A percentile compares a stretch with the other conserved stretches of the same genome.
Evolutionary conservation across 441 rosid genomes (phyloP).

Genomic region (Syzygium malaccense): DNA sequence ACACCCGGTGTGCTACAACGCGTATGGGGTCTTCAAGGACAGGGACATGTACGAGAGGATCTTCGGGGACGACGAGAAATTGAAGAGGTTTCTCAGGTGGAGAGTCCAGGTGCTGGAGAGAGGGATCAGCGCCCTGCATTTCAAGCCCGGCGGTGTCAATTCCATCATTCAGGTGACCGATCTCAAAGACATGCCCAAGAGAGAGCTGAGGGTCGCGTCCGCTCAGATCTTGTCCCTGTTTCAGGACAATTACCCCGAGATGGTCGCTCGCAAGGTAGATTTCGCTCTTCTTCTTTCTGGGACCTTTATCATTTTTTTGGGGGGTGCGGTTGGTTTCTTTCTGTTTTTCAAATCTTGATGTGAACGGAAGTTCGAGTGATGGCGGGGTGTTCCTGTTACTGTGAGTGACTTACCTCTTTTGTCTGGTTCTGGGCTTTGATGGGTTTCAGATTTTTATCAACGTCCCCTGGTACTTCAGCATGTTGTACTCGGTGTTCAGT

Average conservation of each 20-base stretch:
- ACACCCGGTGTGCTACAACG: slow-evolving; percentile 93
- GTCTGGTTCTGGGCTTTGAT: neutral
- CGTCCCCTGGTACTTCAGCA: slow-evolving; percentile 95
- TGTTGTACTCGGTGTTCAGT: slow-evolving; percentile 75
- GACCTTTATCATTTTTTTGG: neutral
- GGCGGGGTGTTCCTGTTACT: neutral
- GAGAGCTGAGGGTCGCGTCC: slow-evolving; percentile 85
- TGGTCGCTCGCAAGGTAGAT: slow-evolving; percentile 94
- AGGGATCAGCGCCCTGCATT: slow-evolving; percentile 69
- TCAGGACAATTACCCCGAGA: slow-evolving; percentile 96
- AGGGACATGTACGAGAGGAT: slow-evolving; percentile 74
- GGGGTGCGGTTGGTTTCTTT: neutral
- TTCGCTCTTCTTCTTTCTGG: neutral
- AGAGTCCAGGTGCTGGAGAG: slow-evolving; percentile 87
- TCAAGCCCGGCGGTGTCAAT: slow-evolving; percentile 88
- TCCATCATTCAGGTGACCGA: slow-evolving; percentile 91
- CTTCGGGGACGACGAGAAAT: slow-evolving; percentile 83
- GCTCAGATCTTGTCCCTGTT: slow-evolving; percentile 81
- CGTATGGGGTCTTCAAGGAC: slow-evolving; percentile 77
- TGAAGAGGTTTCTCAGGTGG: slow-evolving; percentile 76
- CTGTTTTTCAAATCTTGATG: neutral
- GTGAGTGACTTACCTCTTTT: neutral
- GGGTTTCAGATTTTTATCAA: slow-evolving; percentile 74
- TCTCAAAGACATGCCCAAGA: slow-evolving; percentile 92
- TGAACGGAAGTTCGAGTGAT: neutral